Conservation (phyloP, 2,329 filamentous ascomycete genomes). For the Arthrinium phaeospermum region DNA sequence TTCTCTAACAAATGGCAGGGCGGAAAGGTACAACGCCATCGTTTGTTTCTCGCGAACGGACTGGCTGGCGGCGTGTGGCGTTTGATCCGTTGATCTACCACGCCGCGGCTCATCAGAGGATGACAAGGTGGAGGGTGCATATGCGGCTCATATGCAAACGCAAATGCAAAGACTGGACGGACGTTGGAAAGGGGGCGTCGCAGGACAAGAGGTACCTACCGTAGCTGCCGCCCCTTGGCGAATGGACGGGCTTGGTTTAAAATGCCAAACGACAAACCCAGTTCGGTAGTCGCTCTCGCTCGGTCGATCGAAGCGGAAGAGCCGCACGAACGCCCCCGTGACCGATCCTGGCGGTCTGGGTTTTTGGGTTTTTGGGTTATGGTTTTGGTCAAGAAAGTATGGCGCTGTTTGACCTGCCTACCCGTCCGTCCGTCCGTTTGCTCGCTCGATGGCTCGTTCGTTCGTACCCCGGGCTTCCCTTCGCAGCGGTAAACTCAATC, state of each 20-base stretch:
- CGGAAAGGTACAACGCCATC: background rate
- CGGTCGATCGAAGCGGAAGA: background rate
- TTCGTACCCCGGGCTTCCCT: background rate
- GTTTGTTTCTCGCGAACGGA: background rate
- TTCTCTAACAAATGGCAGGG: background rate
- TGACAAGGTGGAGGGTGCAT: background rate
- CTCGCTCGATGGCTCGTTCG: background rate
- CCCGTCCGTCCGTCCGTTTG: background rate
- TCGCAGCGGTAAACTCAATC: constrained; percentile 3
- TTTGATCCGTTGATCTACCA: background rate
- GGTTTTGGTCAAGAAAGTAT: background rate
- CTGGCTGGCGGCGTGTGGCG: background rate
- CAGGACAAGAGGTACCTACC: too few species aligned
- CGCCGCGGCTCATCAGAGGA: background rate
- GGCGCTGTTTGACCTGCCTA: background rate
- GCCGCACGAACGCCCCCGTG: background rate
- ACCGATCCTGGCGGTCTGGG: background rate
- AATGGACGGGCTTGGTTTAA: background rate
- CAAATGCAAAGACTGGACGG: background rate
- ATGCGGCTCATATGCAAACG: background rate
- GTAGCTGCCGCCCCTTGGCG: too few species aligned
- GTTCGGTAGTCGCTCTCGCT: background rate
- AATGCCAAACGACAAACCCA: background rate
- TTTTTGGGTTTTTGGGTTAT: background rate
- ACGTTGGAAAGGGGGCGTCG: background rate